Evolutionary conservation across 2,329 filamentous ascomycete genomes (phyloP).

Genomic region (Phyllosticta paracitricarpa): DNA sequence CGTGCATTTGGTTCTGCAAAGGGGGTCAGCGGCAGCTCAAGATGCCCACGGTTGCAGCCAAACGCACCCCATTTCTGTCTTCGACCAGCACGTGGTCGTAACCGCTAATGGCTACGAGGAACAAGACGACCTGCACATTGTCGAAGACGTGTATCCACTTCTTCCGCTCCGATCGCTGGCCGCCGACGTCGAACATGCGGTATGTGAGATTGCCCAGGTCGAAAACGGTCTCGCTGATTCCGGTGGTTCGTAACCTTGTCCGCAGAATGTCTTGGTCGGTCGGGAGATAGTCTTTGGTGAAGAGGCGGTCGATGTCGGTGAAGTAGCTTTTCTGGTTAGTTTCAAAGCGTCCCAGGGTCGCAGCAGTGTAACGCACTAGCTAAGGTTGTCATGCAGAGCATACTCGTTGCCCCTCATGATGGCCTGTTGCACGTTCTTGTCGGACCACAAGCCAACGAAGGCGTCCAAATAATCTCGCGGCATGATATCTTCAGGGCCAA

Average conservation of each 20-base stretch:
- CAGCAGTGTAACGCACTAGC: constrained; percentile 57
- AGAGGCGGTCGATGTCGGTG: constrained; percentile 51
- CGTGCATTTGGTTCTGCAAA: constrained; percentile 44
- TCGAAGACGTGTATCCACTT: constrained; percentile 98
- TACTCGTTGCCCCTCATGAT: constrained; percentile 93
- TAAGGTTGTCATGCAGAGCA: constrained; percentile 87
- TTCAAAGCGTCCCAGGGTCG: background rate
- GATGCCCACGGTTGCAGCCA: background rate
- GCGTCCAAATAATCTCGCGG: constrained; percentile 68
- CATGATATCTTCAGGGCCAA: constrained; percentile 71
- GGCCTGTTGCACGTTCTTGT: constrained; percentile 74
- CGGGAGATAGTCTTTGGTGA: constrained; percentile 66
- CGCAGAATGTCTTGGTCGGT: constrained; percentile 91
- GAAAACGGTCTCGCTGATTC: constrained; percentile 92
- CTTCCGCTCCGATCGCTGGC: constrained; percentile 85
- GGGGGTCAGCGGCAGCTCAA: constrained; percentile 11
- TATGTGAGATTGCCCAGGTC: constrained; percentile 87
- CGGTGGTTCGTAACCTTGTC: constrained; percentile 81
- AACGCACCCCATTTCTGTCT: constrained; percentile 84
- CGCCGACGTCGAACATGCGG: constrained; percentile 93
- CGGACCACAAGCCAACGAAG: constrained; percentile 75
- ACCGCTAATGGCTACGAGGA: constrained; percentile 88
- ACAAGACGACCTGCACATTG: constrained; percentile 83
- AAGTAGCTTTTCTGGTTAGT: constrained; percentile 59
- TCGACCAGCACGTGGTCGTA: constrained; percentile 96